Evolutionary conservation across 2,329 filamentous ascomycete species (phyloP), one percentile per base, ranked within the genome.

Genomic region (Ophiocordyceps sinensis): DNA sequence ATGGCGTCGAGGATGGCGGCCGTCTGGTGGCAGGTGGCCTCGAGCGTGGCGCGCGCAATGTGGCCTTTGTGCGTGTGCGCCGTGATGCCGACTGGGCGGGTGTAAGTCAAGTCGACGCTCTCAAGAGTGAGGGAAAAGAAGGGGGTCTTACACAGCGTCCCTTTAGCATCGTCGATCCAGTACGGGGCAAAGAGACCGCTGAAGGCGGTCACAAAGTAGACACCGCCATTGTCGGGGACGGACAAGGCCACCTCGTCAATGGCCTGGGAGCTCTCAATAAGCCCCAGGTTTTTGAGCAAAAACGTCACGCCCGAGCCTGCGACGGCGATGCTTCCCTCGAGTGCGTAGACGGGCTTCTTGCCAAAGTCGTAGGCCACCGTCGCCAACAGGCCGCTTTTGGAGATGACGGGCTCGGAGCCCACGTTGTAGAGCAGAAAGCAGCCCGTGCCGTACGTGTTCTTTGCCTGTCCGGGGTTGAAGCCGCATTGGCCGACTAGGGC

Each of bases 91-190:
- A 89, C 77, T 77, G 45, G 41, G 43, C 26, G 1, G n/a, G 13
- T 23, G 26, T 29, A 28, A 26, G 12, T 26, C 6, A n/a, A 23
- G 19, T 19, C 13, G 10, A 17, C 9, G 32, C 4, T 17, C 26
- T 6, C 15, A 13, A 8, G 26, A 4, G n/a, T 11, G 26, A 23
- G 13, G 26, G 15, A 17, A 21, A 13, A 38, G 8, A 28, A 66
- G 19, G 19, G 19, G 19, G 19, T 4, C 72, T 63, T 65, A 79
- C 74, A 88, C 42, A 91, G 77, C 5, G 87, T 94, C 44, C 87
- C 87, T 58, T 87, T 82, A 17, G 86, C 86, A 62, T 93, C 85
- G 56, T 94, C 86, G 46, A 94, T 89, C 87, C 87, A 94, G 61
- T 94, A 94, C 0, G 87, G 87, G 1, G 87, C 87, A 57, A 94